Base-by-base conservation (phyloP, 768 basidiomycete genomes). In the Dentipellis sp. region DNA sequence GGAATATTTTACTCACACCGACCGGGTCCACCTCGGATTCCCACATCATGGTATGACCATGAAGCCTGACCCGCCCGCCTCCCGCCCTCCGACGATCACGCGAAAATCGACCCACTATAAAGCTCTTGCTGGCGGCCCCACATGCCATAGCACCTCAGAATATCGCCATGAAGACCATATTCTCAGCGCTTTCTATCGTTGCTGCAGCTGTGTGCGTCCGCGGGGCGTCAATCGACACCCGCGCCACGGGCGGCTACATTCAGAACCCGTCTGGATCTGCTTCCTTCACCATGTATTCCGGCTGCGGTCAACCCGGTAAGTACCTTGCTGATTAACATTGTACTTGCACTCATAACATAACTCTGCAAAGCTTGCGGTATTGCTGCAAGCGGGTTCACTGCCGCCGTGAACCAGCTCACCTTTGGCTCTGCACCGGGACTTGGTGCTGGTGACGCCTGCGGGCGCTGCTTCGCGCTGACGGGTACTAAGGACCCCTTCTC, bases 371-470 rank as follows among this genome's bases (percentile, higher is more conserved):
- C 80, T n/a, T 83, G 82, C 62, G 81, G 82, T 7, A 71, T 73
- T 57, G 59, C 71, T 16, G 78, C 73, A 2, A 66, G 61, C 34
- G 81, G 81, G 3, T 81, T 68, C 65, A 79, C 78, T 4, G 80
- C 81, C 11, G 81, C 81, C 5, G 74, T 83, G 10, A 80, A 73
- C 65, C 80, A 82, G 66, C 73, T 82, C 19, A 68, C 80, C 0
- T 84, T 79, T 56, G 81, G 81, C 40, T 69, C 78, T 8, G 50
- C 65, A 14, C 76, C 80, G 17, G 79, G 80, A 0, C 29, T 68
- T 0, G 81, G 80, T 10, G 67, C 79, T 2, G 81, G 82, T 14
- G 81, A 81, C 65, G 82, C 78, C 10, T 84, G 81, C 58, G 82
- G 81, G 12, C 78, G 81, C 38, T 83, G 82, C 71, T 83, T 84